Evolutionary conservation across 192 early-diverging fungal genomes (phyloP).

Genomic region (Coemansia sp.): DNA sequence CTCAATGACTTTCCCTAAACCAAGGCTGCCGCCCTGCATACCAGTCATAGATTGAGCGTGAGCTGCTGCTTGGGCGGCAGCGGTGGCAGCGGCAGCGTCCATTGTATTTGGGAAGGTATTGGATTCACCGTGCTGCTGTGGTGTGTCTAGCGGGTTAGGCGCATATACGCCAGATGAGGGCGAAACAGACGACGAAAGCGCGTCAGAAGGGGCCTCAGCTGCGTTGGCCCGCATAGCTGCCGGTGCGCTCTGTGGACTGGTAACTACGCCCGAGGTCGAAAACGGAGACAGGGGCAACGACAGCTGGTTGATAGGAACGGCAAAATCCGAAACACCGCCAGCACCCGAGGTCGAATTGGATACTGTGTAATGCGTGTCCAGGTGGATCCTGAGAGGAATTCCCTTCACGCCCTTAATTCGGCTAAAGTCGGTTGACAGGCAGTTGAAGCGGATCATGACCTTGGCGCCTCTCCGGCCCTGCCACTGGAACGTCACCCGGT

Average conservation of each 20-base stretch:
- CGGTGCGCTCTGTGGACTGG: background rate
- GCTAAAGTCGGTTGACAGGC: conserved; percentile 75
- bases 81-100: background rate
- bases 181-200: conserved; percentile 20
- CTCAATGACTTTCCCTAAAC: conserved; percentile 42
- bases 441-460: conserved; percentile 66
- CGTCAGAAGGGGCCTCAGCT: background rate
- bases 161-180: background rate
- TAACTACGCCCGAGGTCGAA: background rate
- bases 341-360: background rate
- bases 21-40: background rate
- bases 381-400: conserved; percentile 59
- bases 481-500: conserved; percentile 69
- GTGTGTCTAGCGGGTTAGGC: background rate
- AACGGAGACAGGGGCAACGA: conserved; percentile 17
- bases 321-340: conserved; percentile 9
- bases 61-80: background rate
- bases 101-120: background rate
- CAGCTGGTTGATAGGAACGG: conserved; percentile 14
- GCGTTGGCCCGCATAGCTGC: background rate
- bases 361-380: conserved; percentile 30
- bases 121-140: background rate
- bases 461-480: conserved; percentile 61
- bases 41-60: background rate
- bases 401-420: conserved; percentile 80